Base-by-base conservation (phyloP, 192 early-diverging fungal species). In the Backusella tarrabulga region DNA sequence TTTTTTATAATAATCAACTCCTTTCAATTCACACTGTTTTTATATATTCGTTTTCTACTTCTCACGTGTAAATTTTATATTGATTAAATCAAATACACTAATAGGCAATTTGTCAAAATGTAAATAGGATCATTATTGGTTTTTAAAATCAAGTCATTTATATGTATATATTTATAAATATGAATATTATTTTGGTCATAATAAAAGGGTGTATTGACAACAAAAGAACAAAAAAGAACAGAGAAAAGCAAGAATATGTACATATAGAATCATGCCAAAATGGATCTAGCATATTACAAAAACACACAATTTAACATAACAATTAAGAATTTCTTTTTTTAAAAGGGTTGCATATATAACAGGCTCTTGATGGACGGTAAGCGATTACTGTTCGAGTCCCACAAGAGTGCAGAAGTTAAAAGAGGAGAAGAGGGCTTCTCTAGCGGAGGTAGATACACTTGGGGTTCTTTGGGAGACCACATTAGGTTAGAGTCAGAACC, bases 361-460 rank as follows among this genome's bases (percentile, higher is more conserved):
- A 75, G 38, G 11, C 66, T 68, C 44, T 66, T 63, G 41, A 75
- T 75, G 34, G 74, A 75, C 3, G 74, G 74, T 44, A 75, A 66
- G 21, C 74, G 74, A 50, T 75, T 23, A 26, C 46, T 72, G 71
- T 23, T 72, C 8, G 40, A 15, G 46, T 72, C 44, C 42, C 29
- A 44, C 41, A 50, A 17, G 26, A 44, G 26, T 29, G 21, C 23
- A 63, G 56, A 12, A 29, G 56, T 23, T 12, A 26, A 8, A 29
- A 63, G 56, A 63, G 56, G 56, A 60, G 56, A 63, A n/a, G 56
- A 42, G 9, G 68, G 35, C 34, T 70, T 70, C 11, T 72, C 42
- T 34, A 72, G 6, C 29, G 71, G 71, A 19, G 71, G 71, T 50
- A 72, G 29, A 72, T 50, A 72, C 41, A 29, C 26, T 19, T 23